A percentile compares a stretch with the other conserved stretches of the same genome.
Conservation (phyloP, 257 asterid species). For the Petunia secreta region DNA sequence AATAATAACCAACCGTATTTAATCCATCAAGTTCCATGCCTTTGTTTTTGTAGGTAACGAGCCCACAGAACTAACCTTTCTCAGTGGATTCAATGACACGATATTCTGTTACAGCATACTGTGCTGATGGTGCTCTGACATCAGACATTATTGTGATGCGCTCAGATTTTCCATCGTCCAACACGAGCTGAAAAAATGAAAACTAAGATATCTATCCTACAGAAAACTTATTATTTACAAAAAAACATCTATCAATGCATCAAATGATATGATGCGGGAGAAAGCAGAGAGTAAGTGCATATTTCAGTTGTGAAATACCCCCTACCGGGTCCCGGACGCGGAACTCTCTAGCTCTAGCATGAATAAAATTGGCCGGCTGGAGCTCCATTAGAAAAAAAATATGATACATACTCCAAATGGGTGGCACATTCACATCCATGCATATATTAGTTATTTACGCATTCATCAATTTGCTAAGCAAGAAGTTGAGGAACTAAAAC, state of each 20-base stretch:
- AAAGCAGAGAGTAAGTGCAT: neutral
- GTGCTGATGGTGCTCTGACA: slow-evolving; percentile 54
- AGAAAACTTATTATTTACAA: neutral
- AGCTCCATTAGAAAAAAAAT: neutral
- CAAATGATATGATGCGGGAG: neutral
- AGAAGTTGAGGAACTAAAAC: neutral
- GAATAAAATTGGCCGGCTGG: neutral
- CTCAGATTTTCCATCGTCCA: slow-evolving; percentile 83
- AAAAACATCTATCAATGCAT: neutral
- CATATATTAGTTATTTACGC: neutral
- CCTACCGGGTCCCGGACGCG: neutral
- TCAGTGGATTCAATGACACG: slow-evolving; percentile 68
- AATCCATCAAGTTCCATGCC: neutral
- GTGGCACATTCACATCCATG: neutral
- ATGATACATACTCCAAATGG: neutral
- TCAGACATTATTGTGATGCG: slow-evolving; percentile 68
- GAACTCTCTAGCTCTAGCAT: slow-evolving; percentile 16
- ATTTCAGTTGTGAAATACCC: neutral
- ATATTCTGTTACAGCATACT: slow-evolving; percentile 78
- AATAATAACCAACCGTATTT: neutral
- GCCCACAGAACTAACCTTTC: slow-evolving; percentile 47
- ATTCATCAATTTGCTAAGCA: neutral
- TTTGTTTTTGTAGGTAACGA: slow-evolving; percentile 21
- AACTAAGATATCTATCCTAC: neutral
- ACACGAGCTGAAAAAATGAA: slow-evolving; percentile 55